Percentiles rank a stretch among this genome's conserved stretches.
These are phyloP conservation scores for Macrolepiota dolichaula DNA, from an alignment of 768 basidiomycete genomes.

Conservation along the genomic window DNA sequence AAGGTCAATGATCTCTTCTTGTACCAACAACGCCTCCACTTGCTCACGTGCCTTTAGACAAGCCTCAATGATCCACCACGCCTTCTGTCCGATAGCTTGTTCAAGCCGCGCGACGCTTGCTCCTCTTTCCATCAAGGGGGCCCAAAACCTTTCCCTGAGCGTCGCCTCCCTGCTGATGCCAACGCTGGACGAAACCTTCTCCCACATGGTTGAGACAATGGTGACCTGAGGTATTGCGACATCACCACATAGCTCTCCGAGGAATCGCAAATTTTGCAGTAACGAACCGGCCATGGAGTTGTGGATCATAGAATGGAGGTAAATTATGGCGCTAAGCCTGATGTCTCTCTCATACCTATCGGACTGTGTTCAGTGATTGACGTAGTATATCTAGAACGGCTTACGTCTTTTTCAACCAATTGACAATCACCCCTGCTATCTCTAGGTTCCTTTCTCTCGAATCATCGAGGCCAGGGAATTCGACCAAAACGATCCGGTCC, in stretches of 20 bases:
- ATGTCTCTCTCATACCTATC: too few species aligned
- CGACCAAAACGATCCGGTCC: too few species aligned
- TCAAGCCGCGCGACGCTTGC: conserved; percentile 23
- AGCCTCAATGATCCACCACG: conserved; percentile 21
- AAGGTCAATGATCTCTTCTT: conserved; percentile 18
- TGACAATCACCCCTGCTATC: too few species aligned
- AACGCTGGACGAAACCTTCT: conserved; percentile 18
- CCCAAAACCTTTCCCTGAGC: conserved; percentile 38
- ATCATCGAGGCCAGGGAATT: too few species aligned
- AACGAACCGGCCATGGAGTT: too few species aligned
- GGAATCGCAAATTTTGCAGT: conserved; percentile 25
- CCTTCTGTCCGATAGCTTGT: conserved; percentile 14
- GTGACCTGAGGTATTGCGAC: conserved; percentile 20
- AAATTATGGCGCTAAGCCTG: too few species aligned
- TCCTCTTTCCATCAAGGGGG: conserved; percentile 42
- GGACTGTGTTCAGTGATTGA: too few species aligned
- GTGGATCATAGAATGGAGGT: not conserved
- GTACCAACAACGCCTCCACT: conserved; percentile 17
- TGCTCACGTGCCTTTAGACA: conserved; percentile 13
- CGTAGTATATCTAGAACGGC: too few species aligned
- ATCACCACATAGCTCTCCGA: conserved; percentile 23
- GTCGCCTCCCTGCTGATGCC: conserved; percentile 24
- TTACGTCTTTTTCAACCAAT: too few species aligned
- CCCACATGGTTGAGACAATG: conserved; percentile 30
- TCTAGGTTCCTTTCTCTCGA: too few species aligned